phyloP scores from a whole-genome alignment of 768 basidiomycete species.

The Nidularia sp. region DNA sequence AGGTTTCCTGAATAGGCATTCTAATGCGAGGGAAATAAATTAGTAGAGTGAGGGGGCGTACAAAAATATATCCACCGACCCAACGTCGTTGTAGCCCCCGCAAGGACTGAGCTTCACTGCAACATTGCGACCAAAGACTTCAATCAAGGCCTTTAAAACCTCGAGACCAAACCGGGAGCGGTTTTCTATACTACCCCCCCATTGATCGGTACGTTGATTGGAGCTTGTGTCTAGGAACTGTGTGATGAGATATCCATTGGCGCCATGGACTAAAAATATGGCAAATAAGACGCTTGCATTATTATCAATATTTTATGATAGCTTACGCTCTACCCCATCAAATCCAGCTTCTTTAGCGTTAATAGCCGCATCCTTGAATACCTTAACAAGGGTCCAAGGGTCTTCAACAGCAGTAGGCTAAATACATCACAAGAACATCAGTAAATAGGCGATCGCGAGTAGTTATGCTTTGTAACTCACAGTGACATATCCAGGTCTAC shows the following conservation, averaged over 20 bases:
- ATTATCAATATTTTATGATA: not conserved
- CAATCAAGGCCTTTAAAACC: slow-evolving; percentile 35
- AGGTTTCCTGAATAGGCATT: slow-evolving; percentile 39
- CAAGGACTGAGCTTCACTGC: slow-evolving; percentile 41
- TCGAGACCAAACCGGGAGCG: slow-evolving; percentile 52
- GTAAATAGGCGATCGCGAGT: not conserved
- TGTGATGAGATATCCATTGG: slow-evolving; percentile 38
- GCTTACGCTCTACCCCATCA: slow-evolving; percentile 48
- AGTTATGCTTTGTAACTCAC: slow-evolving; percentile 11
- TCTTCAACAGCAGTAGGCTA: slow-evolving; percentile 38
- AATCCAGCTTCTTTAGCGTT: slow-evolving; percentile 53
- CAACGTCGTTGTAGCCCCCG: slow-evolving; percentile 42
- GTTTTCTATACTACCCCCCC: slow-evolving; percentile 54
- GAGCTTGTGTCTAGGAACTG: slow-evolving; percentile 47
- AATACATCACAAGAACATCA: not conserved
- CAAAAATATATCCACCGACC: slow-evolving; percentile 15
- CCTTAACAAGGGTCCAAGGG: slow-evolving; percentile 30
- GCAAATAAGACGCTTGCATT: not conserved
- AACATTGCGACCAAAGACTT: slow-evolving; percentile 40
- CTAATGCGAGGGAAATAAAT: slow-evolving; percentile 9
- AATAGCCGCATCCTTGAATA: slow-evolving; percentile 38
- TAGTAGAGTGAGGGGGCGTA: not conserved
- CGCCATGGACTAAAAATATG: slow-evolving; percentile 29
- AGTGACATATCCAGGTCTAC: slow-evolving; percentile 30
- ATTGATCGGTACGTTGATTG: slow-evolving; percentile 20